Percentiles rank a stretch among this genome's conserved stretches.
Conservation (phyloP, 2,329 filamentous ascomycete species). For the Aspergillus fumigatus region DNA sequence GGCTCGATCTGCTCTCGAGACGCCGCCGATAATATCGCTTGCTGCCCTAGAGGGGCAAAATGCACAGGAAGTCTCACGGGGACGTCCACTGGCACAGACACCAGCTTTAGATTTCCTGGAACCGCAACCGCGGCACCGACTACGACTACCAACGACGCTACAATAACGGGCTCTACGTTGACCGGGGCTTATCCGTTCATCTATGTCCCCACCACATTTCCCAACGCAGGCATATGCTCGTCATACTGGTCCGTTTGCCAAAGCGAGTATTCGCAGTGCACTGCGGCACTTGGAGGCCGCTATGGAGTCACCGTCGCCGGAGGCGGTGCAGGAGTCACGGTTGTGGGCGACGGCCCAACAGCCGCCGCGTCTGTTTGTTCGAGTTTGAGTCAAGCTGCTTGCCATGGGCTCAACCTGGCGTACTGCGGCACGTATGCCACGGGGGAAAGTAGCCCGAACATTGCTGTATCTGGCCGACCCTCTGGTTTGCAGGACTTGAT, state of each 20-base stretch:
- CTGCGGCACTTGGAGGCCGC: conserved; percentile 44
- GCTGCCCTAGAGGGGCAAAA: conserved; percentile 54
- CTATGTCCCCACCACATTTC: conserved; percentile 51
- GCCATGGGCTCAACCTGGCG: conserved; percentile 45
- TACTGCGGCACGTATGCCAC: conserved; percentile 38
- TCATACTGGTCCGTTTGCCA: conserved; percentile 52
- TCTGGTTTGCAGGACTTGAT: conserved; percentile 40
- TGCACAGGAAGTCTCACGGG: conserved; percentile 54
- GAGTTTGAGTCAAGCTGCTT: conserved; percentile 44
- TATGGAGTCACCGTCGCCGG: conserved; percentile 51
- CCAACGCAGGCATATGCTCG: conserved; percentile 48
- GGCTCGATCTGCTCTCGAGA: conserved; percentile 54
- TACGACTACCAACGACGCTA: conserved; percentile 21
- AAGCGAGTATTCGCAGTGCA: conserved; percentile 43
- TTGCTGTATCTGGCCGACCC: conserved; percentile 25
- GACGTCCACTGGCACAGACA: conserved; percentile 17
- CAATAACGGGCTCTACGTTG: conserved; percentile 40
- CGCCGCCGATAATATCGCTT: conserved; percentile 54
- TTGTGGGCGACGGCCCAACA: conserved; percentile 41
- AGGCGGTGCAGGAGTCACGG: conserved; percentile 47
- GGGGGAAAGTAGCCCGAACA: conserved; percentile 24
- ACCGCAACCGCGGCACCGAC: conserved; percentile 26
- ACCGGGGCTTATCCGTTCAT: conserved; percentile 50
- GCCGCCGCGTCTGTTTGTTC: conserved; percentile 43
- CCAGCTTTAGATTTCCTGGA: conserved; percentile 34